Percentiles rank a stretch among this genome's conserved stretches.
phyloP scores from a whole-genome alignment of 2,329 filamentous ascomycete species.

The Rhynchosporium agropyri region DNA sequence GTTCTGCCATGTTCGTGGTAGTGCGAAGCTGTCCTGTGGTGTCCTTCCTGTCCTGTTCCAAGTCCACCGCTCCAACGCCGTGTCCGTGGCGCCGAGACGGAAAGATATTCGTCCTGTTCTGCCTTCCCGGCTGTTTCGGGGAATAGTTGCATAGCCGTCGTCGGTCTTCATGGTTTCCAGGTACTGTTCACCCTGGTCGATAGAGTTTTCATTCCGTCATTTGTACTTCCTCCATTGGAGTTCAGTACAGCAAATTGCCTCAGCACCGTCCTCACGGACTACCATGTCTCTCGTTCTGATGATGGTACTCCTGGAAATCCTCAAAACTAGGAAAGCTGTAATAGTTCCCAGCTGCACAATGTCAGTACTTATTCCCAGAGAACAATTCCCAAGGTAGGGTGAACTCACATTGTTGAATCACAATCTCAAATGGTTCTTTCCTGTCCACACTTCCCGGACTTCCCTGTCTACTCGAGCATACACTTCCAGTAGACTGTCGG shows the following conservation, averaged over 20 bases:
- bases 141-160: not conserved
- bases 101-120: slow-evolving; percentile 8
- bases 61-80: slow-evolving; percentile 11
- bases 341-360: slow-evolving; percentile 54
- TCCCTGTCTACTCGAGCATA: slow-evolving; percentile 31
- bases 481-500: slow-evolving; percentile 29
- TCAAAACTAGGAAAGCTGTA: slow-evolving; percentile 77
- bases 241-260: not conserved
- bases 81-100: slow-evolving; percentile 1
- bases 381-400: not conserved
- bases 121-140: slow-evolving; percentile 9
- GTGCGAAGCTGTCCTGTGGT: not conserved
- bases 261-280: slow-evolving; percentile 22
- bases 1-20: slow-evolving; percentile 1
- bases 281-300: slow-evolving; percentile 39
- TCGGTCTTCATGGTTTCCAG: too few relatives aligned
- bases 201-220: slow-evolving; percentile 3
- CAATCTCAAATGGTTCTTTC: slow-evolving; percentile 35
- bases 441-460: slow-evolving; percentile 28
- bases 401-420: slow-evolving; percentile 34
- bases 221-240: not conserved
- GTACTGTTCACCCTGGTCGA: not conserved
- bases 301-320: slow-evolving; percentile 59
- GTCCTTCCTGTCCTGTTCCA: not conserved
- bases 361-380: not conserved